A percentile compares a stretch with the other conserved stretches of the same genome.
phyloP scores from a whole-genome alignment of 2,329 filamentous ascomycete genomes.

The Akanthomyces muscarius region DNA sequence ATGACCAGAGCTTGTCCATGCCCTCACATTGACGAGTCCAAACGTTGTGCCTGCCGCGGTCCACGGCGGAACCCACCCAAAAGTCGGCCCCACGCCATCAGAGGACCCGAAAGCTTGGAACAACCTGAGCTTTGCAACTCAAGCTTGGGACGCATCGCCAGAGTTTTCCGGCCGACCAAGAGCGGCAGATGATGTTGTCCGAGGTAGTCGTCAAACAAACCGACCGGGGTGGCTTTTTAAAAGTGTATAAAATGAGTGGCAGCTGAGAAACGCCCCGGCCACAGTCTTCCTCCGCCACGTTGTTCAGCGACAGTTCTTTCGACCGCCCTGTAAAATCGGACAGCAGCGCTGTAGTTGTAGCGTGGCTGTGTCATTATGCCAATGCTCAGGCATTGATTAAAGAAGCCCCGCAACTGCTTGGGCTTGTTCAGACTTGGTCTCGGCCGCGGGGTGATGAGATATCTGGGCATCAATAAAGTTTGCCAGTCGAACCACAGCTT shows the following conservation, averaged over 20 bases:
- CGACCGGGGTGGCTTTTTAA: background rate
- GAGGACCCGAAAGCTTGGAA: conserved; percentile 1
- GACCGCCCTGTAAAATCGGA: background rate
- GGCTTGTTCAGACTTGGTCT: background rate
- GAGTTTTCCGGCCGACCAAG: background rate
- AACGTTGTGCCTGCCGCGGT: background rate
- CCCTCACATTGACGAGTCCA: background rate
- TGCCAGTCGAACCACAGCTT: background rate
- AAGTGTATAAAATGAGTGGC: background rate
- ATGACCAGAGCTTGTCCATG: background rate
- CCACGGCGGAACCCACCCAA: background rate
- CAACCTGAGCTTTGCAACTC: background rate
- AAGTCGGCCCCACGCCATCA: background rate
- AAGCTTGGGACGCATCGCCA: background rate
- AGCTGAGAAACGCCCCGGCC: background rate
- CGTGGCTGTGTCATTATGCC: background rate
- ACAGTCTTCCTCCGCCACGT: background rate
- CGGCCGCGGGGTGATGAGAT: background rate
- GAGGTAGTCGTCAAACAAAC: too few species aligned
- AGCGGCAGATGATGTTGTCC: background rate
- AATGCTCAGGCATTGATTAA: background rate
- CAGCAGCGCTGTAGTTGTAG: background rate
- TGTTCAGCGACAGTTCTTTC: background rate
- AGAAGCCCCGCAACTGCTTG: background rate
- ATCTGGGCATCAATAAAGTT: background rate